Percentiles rank a stretch among this genome's conserved stretches.
These are phyloP conservation scores for Ogataea nonfermentans DNA, from an alignment of 805 yeast genomes.

Conservation along the genomic window DNA sequence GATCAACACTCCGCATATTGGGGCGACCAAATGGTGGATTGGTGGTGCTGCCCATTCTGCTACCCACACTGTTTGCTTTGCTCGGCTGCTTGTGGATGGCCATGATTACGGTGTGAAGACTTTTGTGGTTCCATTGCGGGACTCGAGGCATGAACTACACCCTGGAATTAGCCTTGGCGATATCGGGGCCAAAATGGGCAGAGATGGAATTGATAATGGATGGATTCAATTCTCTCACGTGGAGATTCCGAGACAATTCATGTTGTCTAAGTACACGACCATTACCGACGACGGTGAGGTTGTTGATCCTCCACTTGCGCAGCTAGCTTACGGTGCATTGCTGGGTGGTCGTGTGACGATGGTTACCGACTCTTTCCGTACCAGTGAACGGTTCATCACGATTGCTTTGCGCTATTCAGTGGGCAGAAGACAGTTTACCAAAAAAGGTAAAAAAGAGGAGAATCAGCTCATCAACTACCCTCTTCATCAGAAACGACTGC, in stretches of 20 bases:
- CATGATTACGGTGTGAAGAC: constrained; percentile 91
- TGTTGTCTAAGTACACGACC: constrained; percentile 77
- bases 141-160: constrained; percentile 62
- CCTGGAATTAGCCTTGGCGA: constrained; percentile 89
- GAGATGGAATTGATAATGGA: constrained; percentile 94
- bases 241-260: constrained; percentile 75
- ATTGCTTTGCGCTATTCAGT: constrained; percentile 88
- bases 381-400: constrained; percentile 74
- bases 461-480: constrained; percentile 82
- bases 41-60: constrained; percentile 98
- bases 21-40: constrained; percentile 98
- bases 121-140: constrained; percentile 88
- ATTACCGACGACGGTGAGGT: constrained; percentile 70
- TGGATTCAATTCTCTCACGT: constrained; percentile 92
- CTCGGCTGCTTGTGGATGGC: constrained; percentile 75
- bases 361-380: constrained; percentile 83
- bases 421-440: constrained; percentile 79
- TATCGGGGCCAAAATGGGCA: constrained; percentile 93
- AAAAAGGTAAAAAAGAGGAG: constrained; percentile 47
- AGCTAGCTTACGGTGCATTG: constrained; percentile 83
- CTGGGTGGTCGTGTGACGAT: constrained; percentile 86
- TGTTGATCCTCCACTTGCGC: constrained; percentile 79
- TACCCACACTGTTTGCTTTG: constrained; percentile 82
- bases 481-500: constrained; percentile 80
- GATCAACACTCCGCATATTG: constrained; percentile 83